phyloP scores from a whole-genome alignment of 768 basidiomycete species.

The Tylopilus sp. region DNA sequence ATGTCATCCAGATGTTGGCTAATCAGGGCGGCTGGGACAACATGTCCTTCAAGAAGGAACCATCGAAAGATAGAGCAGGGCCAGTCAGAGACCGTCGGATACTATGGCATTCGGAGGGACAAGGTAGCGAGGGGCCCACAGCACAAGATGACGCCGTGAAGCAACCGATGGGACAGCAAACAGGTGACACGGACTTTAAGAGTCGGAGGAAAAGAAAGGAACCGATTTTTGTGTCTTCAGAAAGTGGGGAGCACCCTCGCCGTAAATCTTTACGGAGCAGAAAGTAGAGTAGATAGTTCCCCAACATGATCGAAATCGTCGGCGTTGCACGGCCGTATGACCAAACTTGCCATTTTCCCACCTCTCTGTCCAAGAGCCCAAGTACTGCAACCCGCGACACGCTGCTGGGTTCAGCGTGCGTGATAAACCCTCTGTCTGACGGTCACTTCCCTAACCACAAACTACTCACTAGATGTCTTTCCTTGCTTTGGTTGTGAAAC shows the following conservation, averaged over 20 bases:
- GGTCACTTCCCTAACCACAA: conserved; percentile 9
- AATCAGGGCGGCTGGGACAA: conserved; percentile 78
- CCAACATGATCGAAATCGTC: too few relatives aligned
- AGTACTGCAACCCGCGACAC: conserved; percentile 11
- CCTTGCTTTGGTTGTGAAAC: conserved; percentile 56
- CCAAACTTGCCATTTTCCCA: conserved; percentile 26
- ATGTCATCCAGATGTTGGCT: conserved; percentile 56
- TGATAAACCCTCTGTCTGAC: conserved; percentile 9
- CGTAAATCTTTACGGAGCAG: conserved; percentile 23
- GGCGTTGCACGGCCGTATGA: too few relatives aligned
- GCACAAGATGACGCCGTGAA: conserved; percentile 2
- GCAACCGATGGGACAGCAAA: neutral
- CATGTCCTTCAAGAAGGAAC: conserved; percentile 39
- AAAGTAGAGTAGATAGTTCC: neutral
- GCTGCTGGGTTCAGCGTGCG: conserved; percentile 28
- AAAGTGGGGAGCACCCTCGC: conserved; percentile 12
- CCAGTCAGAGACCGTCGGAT: neutral
- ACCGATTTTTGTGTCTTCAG: neutral
- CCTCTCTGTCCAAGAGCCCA: conserved; percentile 24
- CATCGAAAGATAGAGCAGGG: conserved; percentile 3
- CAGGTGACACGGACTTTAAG: neutral
- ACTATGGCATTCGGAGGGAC: neutral
- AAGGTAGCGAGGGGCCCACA: neutral
- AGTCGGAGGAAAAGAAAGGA: conserved; percentile 26
- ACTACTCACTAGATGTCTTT: conserved; percentile 52